Base-by-base conservation (phyloP, 768 basidiomycete genomes). In the Pleurotus platypus region DNA sequence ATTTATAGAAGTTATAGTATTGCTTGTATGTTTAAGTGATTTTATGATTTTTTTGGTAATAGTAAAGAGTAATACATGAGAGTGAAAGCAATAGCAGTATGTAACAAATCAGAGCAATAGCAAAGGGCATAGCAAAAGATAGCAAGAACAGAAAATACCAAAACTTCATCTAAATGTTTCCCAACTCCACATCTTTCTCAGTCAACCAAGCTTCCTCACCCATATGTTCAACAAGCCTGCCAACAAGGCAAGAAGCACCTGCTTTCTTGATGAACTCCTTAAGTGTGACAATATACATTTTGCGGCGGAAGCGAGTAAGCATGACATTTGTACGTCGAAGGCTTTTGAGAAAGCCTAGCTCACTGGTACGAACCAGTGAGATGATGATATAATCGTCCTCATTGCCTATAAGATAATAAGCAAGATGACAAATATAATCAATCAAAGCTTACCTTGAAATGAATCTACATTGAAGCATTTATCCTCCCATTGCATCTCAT, bases 391-490 rank as follows among this genome's bases (percentile, higher is more conserved):
- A 84, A 55, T 92, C 85, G 54, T 87, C 87, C 64, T 94, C 92
- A 77, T 93, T 92, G 9, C 91, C 92, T 92, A 60, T 45, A 64
- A 18, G 20, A 53, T 22, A 18, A 30, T 5, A 48, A 22, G n/a
- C n/a, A 24, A 46, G 2, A 57, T n/a, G 47, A 27, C 15, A 54
- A n/a, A 59, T 56, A 45, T 58, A 40, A 49, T 57, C 57, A 58
- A 51, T 35, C 8, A 55, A 48, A 13, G 58, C 27, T 54, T 45
- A 88, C 90, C 90, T 83, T 92, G 90, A 60, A 92, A 92, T 7
- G 89, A 87, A 67, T 92, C 90, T 58, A 92, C 87, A 80, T 88
- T 92, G 69, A 90, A 92, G 63, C 85, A 86, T 56, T 80, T 91
- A 62, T 92, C 80, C 35, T 76, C 71, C 86, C 86, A 90, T 2